phyloP scores from a whole-genome alignment of 306 rosid genomes.

The Biancaea sappan region DNA sequence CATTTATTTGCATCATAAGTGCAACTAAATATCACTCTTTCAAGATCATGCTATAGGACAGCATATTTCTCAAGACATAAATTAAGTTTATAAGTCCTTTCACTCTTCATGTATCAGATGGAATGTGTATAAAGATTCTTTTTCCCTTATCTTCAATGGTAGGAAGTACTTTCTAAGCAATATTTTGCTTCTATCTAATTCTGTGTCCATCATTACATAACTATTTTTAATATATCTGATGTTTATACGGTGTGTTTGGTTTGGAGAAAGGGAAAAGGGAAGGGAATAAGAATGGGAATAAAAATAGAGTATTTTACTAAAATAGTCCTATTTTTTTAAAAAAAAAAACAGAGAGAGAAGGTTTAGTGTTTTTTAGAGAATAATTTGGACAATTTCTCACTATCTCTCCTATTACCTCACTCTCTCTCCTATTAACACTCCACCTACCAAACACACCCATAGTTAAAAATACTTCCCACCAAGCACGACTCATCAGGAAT shows the following conservation, averaged over 20 bases:
- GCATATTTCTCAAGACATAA: constrained; percentile 19
- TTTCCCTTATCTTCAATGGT: not conserved
- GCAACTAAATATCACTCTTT: constrained; percentile 9
- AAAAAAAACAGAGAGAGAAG: too few relatives aligned
- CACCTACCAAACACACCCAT: too few relatives aligned
- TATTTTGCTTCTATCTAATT: constrained; percentile 5
- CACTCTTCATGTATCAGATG: constrained; percentile 13
- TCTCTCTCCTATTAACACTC: too few relatives aligned
- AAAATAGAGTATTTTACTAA: too few relatives aligned
- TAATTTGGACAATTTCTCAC: too few relatives aligned
- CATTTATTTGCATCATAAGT: constrained; percentile 20
- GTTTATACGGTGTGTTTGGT: too few relatives aligned
- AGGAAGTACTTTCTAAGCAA: constrained; percentile 12
- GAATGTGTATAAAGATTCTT: constrained; percentile 21
- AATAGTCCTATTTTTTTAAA: too few relatives aligned
- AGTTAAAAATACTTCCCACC: constrained; percentile 7
- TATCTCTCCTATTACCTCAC: too few relatives aligned
- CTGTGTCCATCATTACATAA: not conserved
- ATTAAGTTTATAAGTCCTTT: not conserved
- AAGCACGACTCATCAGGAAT: constrained; percentile 41
- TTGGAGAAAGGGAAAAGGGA: too few relatives aligned
- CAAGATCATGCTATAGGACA: constrained; percentile 7
- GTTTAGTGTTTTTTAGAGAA: too few relatives aligned
- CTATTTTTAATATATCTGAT: not conserved
- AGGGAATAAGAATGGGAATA: too few relatives aligned